These are phyloP conservation scores for Peronospora farinosa DNA, from an alignment of 352 stramenopile genomes.

Conservation along the genomic window DNA sequence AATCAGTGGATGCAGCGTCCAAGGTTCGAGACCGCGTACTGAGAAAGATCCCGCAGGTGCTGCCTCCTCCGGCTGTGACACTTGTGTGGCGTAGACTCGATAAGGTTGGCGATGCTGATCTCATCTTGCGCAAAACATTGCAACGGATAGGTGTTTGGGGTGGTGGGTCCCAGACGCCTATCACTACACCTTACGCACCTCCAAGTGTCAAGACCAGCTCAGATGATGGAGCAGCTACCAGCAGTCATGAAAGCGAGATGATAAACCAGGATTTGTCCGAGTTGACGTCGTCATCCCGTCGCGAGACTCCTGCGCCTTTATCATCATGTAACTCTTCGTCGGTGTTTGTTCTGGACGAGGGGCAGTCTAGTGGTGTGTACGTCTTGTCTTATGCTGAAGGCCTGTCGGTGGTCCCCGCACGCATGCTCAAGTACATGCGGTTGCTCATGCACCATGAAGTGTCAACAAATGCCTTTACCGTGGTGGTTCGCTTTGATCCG, in stretches of 20 bases:
- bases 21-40: slow-evolving; percentile 55
- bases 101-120: slow-evolving; percentile 67
- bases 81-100: slow-evolving; percentile 61
- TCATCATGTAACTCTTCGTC: slow-evolving; percentile 18
- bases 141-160: slow-evolving; percentile 72
- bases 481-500: slow-evolving; percentile 69
- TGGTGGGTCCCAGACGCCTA: slow-evolving; percentile 74
- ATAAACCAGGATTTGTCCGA: slow-evolving; percentile 9
- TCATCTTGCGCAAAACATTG: slow-evolving; percentile 59
- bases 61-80: slow-evolving; percentile 42
- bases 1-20: slow-evolving; percentile 58
- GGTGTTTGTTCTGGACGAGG: slow-evolving; percentile 17
- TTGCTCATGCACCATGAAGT: slow-evolving; percentile 83
- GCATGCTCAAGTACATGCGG: slow-evolving; percentile 83
- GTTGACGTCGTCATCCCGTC: slow-evolving; percentile 10
- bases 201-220: slow-evolving; percentile 10
- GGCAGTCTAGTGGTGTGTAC: slow-evolving; percentile 43
- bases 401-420: slow-evolving; percentile 57
- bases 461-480: slow-evolving; percentile 78
- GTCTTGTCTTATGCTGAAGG: slow-evolving; percentile 78
- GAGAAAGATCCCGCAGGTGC: slow-evolving; percentile 48
- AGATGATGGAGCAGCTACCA: slow-evolving; percentile 4
- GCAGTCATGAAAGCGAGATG: slow-evolving; percentile 2
- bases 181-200: slow-evolving; percentile 65
- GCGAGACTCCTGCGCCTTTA: slow-evolving; percentile 5